Percentiles rank a stretch among this genome's conserved stretches.
Evolutionary conservation across 2,329 filamentous ascomycete genomes (phyloP).

Genomic region (Hortaea werneckii): DNA sequence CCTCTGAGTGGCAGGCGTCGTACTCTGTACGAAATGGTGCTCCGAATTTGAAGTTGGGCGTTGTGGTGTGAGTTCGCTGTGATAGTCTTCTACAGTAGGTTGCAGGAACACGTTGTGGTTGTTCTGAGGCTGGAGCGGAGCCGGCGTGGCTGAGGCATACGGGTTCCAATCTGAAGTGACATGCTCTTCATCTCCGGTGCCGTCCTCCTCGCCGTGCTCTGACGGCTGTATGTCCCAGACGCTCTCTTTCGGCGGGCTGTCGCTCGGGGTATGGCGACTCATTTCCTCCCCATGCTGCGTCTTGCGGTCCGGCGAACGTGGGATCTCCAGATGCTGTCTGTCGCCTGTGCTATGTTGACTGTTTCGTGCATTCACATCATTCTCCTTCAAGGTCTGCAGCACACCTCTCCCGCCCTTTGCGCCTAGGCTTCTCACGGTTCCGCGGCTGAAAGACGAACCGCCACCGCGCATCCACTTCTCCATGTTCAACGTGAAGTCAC

Average conservation of each 20-base stretch:
- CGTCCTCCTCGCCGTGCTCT: slow-evolving; percentile 1
- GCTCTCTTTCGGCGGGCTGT: slow-evolving; percentile 18
- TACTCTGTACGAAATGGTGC: background rate
- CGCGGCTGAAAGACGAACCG: slow-evolving; percentile 9
- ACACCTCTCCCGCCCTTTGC: slow-evolving; percentile 1
- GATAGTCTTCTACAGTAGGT: slow-evolving; percentile 26
- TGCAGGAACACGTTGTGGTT: slow-evolving; percentile 20
- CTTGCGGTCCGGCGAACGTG: slow-evolving; percentile 1
- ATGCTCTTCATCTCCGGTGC: slow-evolving; percentile 6
- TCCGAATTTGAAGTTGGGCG: background rate
- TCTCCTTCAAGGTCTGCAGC: slow-evolving; percentile 6
- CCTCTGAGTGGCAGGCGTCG: background rate
- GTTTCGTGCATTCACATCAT: background rate
- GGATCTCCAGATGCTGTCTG: background rate
- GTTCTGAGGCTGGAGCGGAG: slow-evolving; percentile 7
- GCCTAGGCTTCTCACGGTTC: slow-evolving; percentile 4
- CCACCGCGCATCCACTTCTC: slow-evolving; percentile 22
- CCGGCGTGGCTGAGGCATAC: slow-evolving; percentile 17
- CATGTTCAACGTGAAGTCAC: slow-evolving; percentile 29
- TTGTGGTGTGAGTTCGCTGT: slow-evolving; percentile 24
- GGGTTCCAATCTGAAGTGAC: slow-evolving; percentile 23
- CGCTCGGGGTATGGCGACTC: slow-evolving; percentile 19
- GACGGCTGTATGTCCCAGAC: slow-evolving; percentile 3
- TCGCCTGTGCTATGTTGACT: background rate
- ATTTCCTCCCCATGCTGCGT: slow-evolving; percentile 9